Evolutionary conservation across 768 basidiomycete species (phyloP).

Genomic region (Tylopilus sp.): DNA sequence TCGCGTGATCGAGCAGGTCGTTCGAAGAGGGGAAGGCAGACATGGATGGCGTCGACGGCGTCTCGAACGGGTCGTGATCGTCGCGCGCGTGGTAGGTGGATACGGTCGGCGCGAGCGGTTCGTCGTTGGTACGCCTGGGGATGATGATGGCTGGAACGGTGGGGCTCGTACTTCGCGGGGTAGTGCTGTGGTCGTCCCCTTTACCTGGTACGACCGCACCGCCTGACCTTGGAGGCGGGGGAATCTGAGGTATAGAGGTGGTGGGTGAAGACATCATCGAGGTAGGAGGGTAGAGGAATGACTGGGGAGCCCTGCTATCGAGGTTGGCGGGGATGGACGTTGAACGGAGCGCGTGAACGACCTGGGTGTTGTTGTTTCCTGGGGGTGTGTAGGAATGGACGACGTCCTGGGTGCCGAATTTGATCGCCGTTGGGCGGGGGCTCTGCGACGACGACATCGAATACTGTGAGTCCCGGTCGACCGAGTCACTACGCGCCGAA

Average conservation of each 20-base stretch:
- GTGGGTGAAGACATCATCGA: not conserved
- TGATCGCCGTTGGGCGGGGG: conserved; percentile 56
- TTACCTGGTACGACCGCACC: not conserved
- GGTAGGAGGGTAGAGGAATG: conserved; percentile 27
- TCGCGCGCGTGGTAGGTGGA: conserved; percentile 8
- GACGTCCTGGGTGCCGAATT: conserved; percentile 70
- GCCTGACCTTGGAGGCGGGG: conserved; percentile 11
- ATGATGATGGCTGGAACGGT: conserved; percentile 21
- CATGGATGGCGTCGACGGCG: conserved; percentile 29
- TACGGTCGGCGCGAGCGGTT: conserved; percentile 27
- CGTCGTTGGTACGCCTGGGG: conserved; percentile 27
- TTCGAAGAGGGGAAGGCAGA: conserved; percentile 24
- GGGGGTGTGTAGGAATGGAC: conserved; percentile 71
- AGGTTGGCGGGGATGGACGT: conserved; percentile 17
- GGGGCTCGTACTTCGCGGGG: conserved; percentile 26
- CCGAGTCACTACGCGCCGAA: conserved; percentile 28
- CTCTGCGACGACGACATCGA: conserved; percentile 29
- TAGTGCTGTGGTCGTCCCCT: conserved; percentile 1
- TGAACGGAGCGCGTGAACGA: conserved; percentile 36
- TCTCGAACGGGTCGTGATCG: conserved; percentile 27
- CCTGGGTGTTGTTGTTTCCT: conserved; percentile 43
- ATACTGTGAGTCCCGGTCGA: conserved; percentile 37
- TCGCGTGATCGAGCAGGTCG: conserved; percentile 5
- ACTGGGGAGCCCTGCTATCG: conserved; percentile 8
- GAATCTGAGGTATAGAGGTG: conserved; percentile 9